Percentiles rank a stretch among this genome's conserved stretches.
These are phyloP conservation scores for Deakozyma indianensis DNA, from an alignment of 805 yeast species.

Conservation along the genomic window DNA sequence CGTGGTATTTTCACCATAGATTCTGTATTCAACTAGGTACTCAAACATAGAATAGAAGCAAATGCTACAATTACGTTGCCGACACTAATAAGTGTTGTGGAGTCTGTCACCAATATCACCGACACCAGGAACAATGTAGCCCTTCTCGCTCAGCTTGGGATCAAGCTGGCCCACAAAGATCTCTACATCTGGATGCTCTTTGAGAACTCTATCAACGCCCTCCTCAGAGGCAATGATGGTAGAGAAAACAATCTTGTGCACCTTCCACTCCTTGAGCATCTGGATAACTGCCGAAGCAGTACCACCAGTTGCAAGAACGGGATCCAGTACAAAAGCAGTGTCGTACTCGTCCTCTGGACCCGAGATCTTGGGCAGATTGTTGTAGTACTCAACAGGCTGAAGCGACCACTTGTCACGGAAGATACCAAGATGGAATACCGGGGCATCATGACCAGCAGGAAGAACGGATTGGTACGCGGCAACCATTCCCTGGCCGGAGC, in stretches of 20 bases:
- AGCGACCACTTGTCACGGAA: slow-evolving; percentile 19
- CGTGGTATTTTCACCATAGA: too few species aligned
- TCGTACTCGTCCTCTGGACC: slow-evolving; percentile 6
- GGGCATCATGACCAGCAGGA: slow-evolving; percentile 15
- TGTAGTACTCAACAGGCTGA: slow-evolving; percentile 21
- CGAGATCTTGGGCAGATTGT: slow-evolving; percentile 16
- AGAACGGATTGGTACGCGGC: slow-evolving; percentile 15
- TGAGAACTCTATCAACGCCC: slow-evolving; percentile 12
- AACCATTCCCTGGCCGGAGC: slow-evolving; percentile 21
- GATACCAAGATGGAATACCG: slow-evolving; percentile 21
- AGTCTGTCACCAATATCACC: slow-evolving; percentile 23
- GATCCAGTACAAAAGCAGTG: slow-evolving; percentile 19
- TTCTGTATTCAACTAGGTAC: too few species aligned
- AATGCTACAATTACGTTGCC: too few species aligned
- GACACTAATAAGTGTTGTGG: slow-evolving; percentile 7
- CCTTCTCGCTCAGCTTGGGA: slow-evolving; percentile 11
- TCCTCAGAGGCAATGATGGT: slow-evolving; percentile 14
- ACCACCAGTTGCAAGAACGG: slow-evolving; percentile 24
- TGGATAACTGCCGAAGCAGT: slow-evolving; percentile 20
- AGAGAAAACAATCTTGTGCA: slow-evolving; percentile 14
- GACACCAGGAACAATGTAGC: slow-evolving; percentile 20
- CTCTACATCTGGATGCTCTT: slow-evolving; percentile 12
- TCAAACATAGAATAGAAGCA: too few species aligned
- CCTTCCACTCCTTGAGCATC: slow-evolving; percentile 21
- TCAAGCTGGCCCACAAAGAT: slow-evolving; percentile 18